Base-by-base conservation (phyloP, 345 rosid genomes). In the Rhizophora mangle region DNA sequence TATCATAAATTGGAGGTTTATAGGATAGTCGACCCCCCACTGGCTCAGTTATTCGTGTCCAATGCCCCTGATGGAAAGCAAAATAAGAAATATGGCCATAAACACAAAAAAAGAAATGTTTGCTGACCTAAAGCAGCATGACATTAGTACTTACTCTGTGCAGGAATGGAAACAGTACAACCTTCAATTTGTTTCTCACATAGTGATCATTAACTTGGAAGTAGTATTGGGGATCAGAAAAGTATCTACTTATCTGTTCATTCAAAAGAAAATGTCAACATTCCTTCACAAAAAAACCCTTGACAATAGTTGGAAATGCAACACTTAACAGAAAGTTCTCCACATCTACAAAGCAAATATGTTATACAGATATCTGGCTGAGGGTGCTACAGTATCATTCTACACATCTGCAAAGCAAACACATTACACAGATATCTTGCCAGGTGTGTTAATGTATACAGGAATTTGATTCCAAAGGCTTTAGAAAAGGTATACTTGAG, bases 21-120 rank as follows among this genome's bases (percentile, higher is more conserved):
- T 95, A 95, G 34, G 99, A 92, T 64, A 95, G 96, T 74, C 97
- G 86, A 68, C 96, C 99, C 26, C 99, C 97, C 6, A 92, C 99
- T 60, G 99, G 99, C 77, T 92, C 96, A 24, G 96, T 82, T 64
- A 94, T 91, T 63, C 98, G 84, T 59, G 92, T 86, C 98, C 97
- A 92, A 73, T 92, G 98, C 56, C 97, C 98, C 97, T 89, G 82
- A 60, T 8, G 62, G 37, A 65, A 60, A 62, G 57, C 16, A 80
- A 52, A 74, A 56, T 13, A 60, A 56, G 51, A 56, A 56, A 58
- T 39, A 52, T 61, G 58, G 43, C 64, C 27, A 62, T 26, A 49
- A 29, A 31, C 3, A 47, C 51, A 30, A 60, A 24, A 59, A 58
- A 52, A 60, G n/a, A 10, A 68, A 67, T 21, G 18, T 21, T 27